Evolutionary conservation across 2,329 filamentous ascomycete species (phyloP), one percentile per base, ranked within the genome.

Genomic region (Diplodia mutila): DNA sequence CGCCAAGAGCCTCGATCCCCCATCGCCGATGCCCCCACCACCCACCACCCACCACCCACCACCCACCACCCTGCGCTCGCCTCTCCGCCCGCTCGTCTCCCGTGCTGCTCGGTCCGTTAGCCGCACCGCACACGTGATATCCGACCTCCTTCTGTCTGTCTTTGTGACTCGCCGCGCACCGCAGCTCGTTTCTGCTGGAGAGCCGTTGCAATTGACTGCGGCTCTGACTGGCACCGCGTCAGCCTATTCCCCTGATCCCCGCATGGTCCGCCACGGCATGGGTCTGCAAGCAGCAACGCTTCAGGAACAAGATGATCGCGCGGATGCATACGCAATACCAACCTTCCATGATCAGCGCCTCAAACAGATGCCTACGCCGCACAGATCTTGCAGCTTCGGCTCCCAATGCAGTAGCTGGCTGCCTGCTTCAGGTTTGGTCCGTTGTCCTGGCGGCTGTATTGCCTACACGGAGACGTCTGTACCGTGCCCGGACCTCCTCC

Each of bases 301-400:
- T 63, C 59, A 63, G 59, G 59, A 63, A 63, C 59, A 63, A 37
- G 59, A 63, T n/a, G n/a, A n/a, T n/a, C n/a, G n/a, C n/a, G n/a
- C n/a, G n/a, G n/a, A n/a, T 63, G 59, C 59, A 27, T 42, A 51
- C 29, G 46, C 59, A 51, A 51, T 63, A 11, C 6, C 29, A 34
- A 12, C 4, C 42, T n/a, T 27, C 37, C 55, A 48, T 61, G 57
- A 46, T 63, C 59, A 63, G 59, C 59, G 37, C 59, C 57, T 21
- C 18, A 29, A 51, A 37, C n/a, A 49, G 46, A 29, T 29, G 14
- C 42, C 7, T 42, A 2, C 27, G 21, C 21, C 42, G 16, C 59
- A 63, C 46, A 49, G 9, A 37, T 34, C 39, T 51, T 23, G 42
- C 59, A 49, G 39, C 25, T 21, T 61, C 57, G 42, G 57, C 57